Evolutionary conservation across 805 yeast species (phyloP).

Genomic region (Saccharomycopsis olivae): DNA sequence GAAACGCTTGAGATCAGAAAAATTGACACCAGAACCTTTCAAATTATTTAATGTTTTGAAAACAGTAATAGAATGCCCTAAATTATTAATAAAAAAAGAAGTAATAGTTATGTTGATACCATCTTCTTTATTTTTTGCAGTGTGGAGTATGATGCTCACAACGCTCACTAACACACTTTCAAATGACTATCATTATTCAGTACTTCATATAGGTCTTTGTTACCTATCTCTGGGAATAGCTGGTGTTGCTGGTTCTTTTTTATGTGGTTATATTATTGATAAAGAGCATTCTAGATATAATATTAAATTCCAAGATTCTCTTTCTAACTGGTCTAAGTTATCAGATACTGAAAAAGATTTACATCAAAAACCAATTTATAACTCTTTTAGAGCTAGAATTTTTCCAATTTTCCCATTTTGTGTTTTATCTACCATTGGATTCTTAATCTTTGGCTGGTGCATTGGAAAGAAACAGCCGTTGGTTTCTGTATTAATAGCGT

Average conservation of each 20-base stretch:
- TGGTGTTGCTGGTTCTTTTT: slow-evolving; percentile 48
- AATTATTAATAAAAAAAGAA: slow-evolving; percentile 4
- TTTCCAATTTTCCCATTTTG: neutral
- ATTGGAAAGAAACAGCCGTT: slow-evolving; percentile 35
- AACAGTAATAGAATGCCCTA: too few relatives aligned
- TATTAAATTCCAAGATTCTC: too few relatives aligned
- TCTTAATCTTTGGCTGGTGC: slow-evolving; percentile 60
- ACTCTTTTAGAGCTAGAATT: neutral
- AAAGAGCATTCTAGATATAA: too few relatives aligned
- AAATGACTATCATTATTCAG: slow-evolving; percentile 37
- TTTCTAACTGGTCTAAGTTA: too few relatives aligned
- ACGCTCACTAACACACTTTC: slow-evolving; percentile 50
- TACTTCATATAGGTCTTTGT: slow-evolving; percentile 54
- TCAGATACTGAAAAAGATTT: neutral
- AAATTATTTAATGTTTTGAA: slow-evolving; percentile 7
- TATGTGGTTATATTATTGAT: slow-evolving; percentile 48
- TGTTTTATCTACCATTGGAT: slow-evolving; percentile 23
- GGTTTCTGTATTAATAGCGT: slow-evolving; percentile 46
- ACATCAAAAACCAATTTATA: slow-evolving; percentile 20
- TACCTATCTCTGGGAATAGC: slow-evolving; percentile 68
- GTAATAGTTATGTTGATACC: slow-evolving; percentile 6
- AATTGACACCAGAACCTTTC: slow-evolving; percentile 24
- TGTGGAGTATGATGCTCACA: slow-evolving; percentile 62
- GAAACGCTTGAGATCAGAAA: too few relatives aligned
- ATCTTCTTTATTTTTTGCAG: slow-evolving; percentile 31